Conservation (phyloP, 1,139 yeast species). For the Pichia sp. region DNA sequence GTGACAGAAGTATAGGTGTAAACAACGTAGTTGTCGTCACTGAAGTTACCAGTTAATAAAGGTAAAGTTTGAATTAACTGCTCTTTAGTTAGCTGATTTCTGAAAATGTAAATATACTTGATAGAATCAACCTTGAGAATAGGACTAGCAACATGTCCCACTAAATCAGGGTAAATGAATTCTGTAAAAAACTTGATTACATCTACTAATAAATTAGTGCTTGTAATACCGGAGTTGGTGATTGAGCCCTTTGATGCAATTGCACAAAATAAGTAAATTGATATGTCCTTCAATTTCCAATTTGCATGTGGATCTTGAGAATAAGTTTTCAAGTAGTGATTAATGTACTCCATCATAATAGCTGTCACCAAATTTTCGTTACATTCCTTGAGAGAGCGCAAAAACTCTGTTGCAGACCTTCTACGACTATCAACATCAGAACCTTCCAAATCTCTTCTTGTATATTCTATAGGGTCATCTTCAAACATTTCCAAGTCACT, state of each 20-base stretch:
- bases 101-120: conserved; percentile 80
- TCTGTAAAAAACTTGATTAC: conserved; percentile 80
- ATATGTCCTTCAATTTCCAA: conserved; percentile 88
- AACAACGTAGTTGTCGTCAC: conserved; percentile 69
- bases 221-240: conserved; percentile 77
- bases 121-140: conserved; percentile 89
- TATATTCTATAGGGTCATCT: conserved; percentile 93
- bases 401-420: conserved; percentile 84
- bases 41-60: conserved; percentile 65
- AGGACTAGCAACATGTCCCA: conserved; percentile 52
- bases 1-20: conserved; percentile 93
- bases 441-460: conserved; percentile 91
- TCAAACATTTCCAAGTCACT: conserved; percentile 90
- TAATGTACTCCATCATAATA: conserved; percentile 73
- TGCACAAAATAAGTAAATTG: conserved; percentile 80
- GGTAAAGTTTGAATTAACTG: conserved; percentile 81
- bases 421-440: conserved; percentile 91
- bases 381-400: conserved; percentile 79
- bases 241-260: conserved; percentile 87
- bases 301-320: conserved; percentile 35
- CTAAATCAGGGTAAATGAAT: conserved; percentile 78
- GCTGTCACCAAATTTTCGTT: conserved; percentile 72
- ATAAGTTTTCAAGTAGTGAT: conserved; percentile 56
- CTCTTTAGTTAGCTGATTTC: conserved; percentile 86
- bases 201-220: conserved; percentile 79